Evolutionary conservation across 1,139 yeast genomes (phyloP), one percentile per base, ranked within the genome.

Genomic region (Sugiyamaella grinbergsii): DNA sequence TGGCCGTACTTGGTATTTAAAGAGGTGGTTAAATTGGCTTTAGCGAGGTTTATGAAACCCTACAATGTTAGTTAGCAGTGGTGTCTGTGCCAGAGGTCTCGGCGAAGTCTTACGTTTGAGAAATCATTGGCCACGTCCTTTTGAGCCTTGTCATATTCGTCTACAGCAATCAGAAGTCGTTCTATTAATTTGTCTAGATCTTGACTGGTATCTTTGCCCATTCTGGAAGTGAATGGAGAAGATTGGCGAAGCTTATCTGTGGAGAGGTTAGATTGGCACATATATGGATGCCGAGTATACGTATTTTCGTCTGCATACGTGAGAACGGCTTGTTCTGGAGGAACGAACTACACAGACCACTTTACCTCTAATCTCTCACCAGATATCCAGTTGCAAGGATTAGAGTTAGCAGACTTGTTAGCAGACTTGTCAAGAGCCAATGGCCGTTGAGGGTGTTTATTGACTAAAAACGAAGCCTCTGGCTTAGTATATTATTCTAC

Each of bases 21-120:
- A 3, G 55, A 28, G 18, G 56, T 26, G 3, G 59, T 52, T 47
- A 63, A 67, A 41, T 66, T 68, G 5, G 71, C 71, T 42, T 68
- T 56, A 1, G 71, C 61, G 2, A 69, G 57, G 13, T 59, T 54
- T n/a, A 69, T 56, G 51, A 58, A 67, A 4, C 68, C 72, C 48
- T 60, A 3, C 4, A n/a, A 13, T 19, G 46, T 42, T 42, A 42
- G 39, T 13, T 31, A 6, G 26, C 5, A n/a, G n/a, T n/a, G n/a
- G n/a, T n/a, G n/a, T n/a, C n/a, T n/a, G n/a, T n/a, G 20, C 29
- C 10, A 11, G n/a, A 8, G 16, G 19, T 8, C 28, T 7, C 11
- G 5, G 16, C 34, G n/a, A 5, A 16, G 24, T 15, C 47, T 33
- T 34, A 43, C 47, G 8, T 33, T 22, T 16, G 55, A 42, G 16